Percentiles rank a stretch among this genome's conserved stretches.
These are phyloP conservation scores for Epichloe brachyelytri DNA, from an alignment of 2,329 filamentous ascomycete genomes.

Conservation along the genomic window DNA sequence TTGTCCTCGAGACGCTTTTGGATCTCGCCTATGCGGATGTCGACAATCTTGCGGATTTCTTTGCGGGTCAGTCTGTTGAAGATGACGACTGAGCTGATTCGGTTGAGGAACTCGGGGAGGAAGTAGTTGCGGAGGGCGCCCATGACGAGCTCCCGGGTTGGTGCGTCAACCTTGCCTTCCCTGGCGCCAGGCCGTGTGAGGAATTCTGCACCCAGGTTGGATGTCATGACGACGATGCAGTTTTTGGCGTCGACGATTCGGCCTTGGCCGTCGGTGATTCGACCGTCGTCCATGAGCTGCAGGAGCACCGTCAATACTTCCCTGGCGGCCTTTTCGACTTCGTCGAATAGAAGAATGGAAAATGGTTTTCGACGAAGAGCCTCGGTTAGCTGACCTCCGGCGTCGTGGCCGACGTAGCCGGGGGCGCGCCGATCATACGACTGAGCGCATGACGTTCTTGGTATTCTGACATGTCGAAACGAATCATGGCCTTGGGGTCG, in stretches of 20 bases:
- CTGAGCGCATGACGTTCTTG: constrained; percentile 93
- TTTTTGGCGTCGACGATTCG: constrained; percentile 90
- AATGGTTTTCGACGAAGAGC: constrained; percentile 87
- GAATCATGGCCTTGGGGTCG: constrained; percentile 93
- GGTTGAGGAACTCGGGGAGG: constrained; percentile 95
- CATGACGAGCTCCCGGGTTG: constrained; percentile 83
- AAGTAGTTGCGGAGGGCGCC: constrained; percentile 87
- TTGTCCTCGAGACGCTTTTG: constrained; percentile 84
- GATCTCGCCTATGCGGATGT: constrained; percentile 75
- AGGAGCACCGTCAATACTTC: constrained; percentile 91
- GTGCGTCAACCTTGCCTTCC: constrained; percentile 74
- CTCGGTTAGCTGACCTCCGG: constrained; percentile 91
- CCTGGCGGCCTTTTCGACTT: constrained; percentile 97
- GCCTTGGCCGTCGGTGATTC: constrained; percentile 96
- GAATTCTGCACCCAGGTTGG: constrained; percentile 89
- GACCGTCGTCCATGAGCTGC: constrained; percentile 98
- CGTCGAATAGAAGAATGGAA: constrained; percentile 94
- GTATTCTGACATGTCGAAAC: constrained; percentile 99
- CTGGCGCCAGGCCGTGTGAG: constrained; percentile 66
- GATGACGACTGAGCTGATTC: constrained; percentile 90
- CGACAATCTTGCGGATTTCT: constrained; percentile 93
- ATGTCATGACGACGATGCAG: constrained; percentile 99
- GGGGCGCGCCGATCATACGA: constrained; percentile 97
- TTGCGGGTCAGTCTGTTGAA: constrained; percentile 88
- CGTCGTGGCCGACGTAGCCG: constrained; percentile 92